Conservation (phyloP, 2,329 filamentous ascomycete genomes). For the Nigrospora osmanthi region DNA sequence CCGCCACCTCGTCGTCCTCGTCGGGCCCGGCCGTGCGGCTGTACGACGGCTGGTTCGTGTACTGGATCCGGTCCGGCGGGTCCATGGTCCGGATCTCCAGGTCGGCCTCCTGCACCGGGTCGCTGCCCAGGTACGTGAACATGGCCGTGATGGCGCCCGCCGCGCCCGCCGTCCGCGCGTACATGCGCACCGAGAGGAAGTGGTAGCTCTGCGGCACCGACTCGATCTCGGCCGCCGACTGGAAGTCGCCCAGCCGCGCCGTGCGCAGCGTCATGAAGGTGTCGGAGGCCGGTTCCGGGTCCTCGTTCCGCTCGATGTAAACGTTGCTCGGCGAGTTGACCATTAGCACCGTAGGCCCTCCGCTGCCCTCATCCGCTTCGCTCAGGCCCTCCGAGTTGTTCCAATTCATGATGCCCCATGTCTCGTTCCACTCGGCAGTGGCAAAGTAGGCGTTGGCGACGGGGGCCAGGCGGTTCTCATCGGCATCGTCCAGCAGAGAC, state of each 20-base stretch:
- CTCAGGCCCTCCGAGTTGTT: constrained; percentile 12
- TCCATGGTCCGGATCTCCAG: constrained; percentile 44
- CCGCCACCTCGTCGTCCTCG: constrained; percentile 29
- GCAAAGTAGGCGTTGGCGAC: constrained; percentile 23
- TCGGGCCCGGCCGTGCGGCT: constrained; percentile 16
- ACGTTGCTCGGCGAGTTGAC: constrained; percentile 32
- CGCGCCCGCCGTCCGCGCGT: constrained; percentile 37
- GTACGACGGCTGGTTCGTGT: constrained; percentile 54
- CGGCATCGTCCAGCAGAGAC: constrained; percentile 13
- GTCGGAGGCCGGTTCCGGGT: constrained; percentile 16
- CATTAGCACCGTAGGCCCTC: constrained; percentile 21
- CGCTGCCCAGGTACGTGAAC: constrained; percentile 39
- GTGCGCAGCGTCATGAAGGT: constrained; percentile 42
- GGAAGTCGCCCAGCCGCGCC: constrained; percentile 32
- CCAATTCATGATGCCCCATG: constrained; percentile 23
- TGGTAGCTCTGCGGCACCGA: constrained; percentile 23
- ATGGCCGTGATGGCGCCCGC: constrained; percentile 42
- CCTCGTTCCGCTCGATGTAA: constrained; percentile 33
- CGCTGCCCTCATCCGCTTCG: constrained; percentile 6
- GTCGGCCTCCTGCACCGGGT: constrained; percentile 43
- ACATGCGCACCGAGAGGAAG: constrained; percentile 37
- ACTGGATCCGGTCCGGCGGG: constrained; percentile 34
- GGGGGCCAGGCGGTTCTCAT: constrained; percentile 16
- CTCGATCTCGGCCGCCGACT: constrained; percentile 41
- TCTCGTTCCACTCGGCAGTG: constrained; percentile 16